Evolutionary conservation across 2,329 filamentous ascomycete species (phyloP), one percentile per base, ranked within the genome.

Genomic region (Colletotrichum salicis): DNA sequence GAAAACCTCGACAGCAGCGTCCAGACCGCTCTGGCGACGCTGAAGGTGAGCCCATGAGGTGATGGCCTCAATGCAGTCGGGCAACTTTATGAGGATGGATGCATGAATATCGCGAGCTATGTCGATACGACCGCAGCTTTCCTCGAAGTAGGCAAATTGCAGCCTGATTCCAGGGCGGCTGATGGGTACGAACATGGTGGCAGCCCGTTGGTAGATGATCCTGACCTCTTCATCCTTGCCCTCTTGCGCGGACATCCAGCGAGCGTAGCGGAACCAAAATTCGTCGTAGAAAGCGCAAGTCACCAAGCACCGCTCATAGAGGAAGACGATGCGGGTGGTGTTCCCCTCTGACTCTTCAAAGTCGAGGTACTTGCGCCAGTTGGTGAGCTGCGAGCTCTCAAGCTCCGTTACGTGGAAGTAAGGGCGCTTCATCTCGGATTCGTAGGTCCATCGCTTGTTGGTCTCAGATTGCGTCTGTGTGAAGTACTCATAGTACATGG

Each of bases 321-420:
- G 84, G 78, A 96, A 96, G 6, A 93, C 89, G 57, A 88, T 92
- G 71, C 96, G 90, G 15, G 86, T 82, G 75, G 91, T 94, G 74
- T 95, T 90, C 64, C 93, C 94, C 80, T 97, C 93, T 0, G 88
- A 84, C 83, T 99, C 96, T 80, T 99, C 96, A 76, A 97, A 98
- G 79, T 98, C 96, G 56, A 99, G 89, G 77, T 98, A 99, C 78
- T 97, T 97, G 77, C 93, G 90, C 96, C 96, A 99, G 82, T 97
- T 98, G 48, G 85, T 86, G 22, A 99, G 84, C 79, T 99, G 94
- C 10, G 89, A 84, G 72, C 96, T 91, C 76, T 98, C 95, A 10
- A 99, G 88, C 79, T 97, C 94, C 1, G 94, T 97, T 35, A 98
- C 94, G 79, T 98, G 96, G 84, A 98, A 99, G 81, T 98, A 99